phyloP scores from a whole-genome alignment of 108 stramenopile genomes.

The Mediolabrus comicus region DNA sequence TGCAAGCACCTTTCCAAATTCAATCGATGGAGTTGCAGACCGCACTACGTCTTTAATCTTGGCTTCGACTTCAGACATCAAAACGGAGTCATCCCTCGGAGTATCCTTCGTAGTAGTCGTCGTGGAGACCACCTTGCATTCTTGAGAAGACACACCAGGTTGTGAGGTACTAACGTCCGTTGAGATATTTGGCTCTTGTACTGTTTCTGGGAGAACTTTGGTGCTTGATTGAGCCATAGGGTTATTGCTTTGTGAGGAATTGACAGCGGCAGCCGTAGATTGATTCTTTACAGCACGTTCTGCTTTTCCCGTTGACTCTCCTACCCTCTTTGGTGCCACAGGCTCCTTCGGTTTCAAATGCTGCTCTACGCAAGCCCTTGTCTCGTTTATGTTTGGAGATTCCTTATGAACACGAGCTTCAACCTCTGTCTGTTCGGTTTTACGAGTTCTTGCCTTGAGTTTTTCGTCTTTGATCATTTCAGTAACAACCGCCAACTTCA shows the following conservation, averaged over 20 bases:
- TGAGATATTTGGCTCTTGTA: not conserved
- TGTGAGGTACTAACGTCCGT: too few species aligned
- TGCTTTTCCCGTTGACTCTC: not conserved
- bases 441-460: slow-evolving; percentile 3
- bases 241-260: too few species aligned
- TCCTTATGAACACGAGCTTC: not conserved
- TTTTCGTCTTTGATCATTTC: slow-evolving; percentile 34
- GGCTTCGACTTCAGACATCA: not conserved
- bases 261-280: not conserved
- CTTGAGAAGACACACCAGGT: too few species aligned
- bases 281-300: not conserved
- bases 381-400: not conserved
- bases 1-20: slow-evolving; percentile 29
- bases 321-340: not conserved
- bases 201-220: not conserved
- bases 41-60: slow-evolving; percentile 9
- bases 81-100: not conserved
- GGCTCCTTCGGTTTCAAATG: not conserved
- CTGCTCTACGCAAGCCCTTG: not conserved
- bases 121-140: not conserved
- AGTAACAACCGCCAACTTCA: slow-evolving; percentile 27
- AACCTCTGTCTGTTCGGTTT: not conserved
- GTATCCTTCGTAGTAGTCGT: not conserved
- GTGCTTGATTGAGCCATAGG: not conserved
- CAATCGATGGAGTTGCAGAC: slow-evolving; percentile 18